Evolutionary conservation across 148 eudicot genomes (phyloP).

Genomic region (Oxyria digyna): DNA sequence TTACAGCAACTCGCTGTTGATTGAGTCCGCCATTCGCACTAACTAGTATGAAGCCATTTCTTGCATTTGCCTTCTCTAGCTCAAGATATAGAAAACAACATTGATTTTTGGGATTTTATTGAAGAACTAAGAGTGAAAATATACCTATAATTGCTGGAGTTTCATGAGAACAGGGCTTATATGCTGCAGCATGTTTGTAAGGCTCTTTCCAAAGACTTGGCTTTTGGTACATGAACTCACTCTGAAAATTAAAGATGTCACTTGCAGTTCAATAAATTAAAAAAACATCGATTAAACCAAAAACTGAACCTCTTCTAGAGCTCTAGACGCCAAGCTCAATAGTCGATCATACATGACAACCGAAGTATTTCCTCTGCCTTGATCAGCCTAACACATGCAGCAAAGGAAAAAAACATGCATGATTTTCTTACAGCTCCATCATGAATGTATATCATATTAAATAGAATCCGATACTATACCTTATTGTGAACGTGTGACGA

Average conservation of each 20-base stretch:
- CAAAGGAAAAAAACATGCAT: background rate
- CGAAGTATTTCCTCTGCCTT: slow-evolving; percentile 16
- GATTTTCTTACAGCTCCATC: background rate
- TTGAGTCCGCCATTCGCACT: slow-evolving; percentile 98
- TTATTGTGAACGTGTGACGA: slow-evolving; percentile 18
- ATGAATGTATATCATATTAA: background rate
- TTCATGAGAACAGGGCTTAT: slow-evolving; percentile 72
- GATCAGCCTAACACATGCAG: slow-evolving; percentile 21
- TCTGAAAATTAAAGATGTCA: slow-evolving; percentile 41
- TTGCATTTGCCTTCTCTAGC: slow-evolving; percentile 40
- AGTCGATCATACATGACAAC: slow-evolving; percentile 65
- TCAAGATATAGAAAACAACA: slow-evolving; percentile 8
- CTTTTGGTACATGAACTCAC: slow-evolving; percentile 20
- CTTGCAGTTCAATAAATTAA: background rate
- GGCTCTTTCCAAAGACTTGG: slow-evolving; percentile 44
- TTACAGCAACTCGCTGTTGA: slow-evolving; percentile 96
- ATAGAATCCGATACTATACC: slow-evolving; percentile 12
- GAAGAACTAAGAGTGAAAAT: background rate
- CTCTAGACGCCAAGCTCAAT: slow-evolving; percentile 45
- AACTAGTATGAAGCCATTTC: slow-evolving; percentile 60
- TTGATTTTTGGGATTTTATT: too few species aligned
- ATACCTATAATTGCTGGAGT: slow-evolving; percentile 26
- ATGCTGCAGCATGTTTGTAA: slow-evolving; percentile 27
- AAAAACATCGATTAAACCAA: background rate
- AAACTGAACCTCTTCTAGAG: slow-evolving; percentile 50